phyloP scores from a whole-genome alignment of 768 basidiomycete species.

The Tylopilus subfusipes region DNA sequence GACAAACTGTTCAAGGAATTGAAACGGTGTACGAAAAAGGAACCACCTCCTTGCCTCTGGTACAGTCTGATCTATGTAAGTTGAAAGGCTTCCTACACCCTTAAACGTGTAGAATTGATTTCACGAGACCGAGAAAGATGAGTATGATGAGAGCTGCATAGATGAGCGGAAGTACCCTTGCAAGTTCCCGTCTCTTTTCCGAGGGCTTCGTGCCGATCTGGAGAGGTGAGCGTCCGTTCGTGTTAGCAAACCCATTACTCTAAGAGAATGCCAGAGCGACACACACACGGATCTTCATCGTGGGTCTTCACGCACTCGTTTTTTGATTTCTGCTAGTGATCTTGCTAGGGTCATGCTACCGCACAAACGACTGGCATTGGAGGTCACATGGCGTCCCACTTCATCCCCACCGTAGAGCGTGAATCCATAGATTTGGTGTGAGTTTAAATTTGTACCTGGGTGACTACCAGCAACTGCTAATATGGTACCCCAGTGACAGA shows the following conservation, averaged over 20 bases:
- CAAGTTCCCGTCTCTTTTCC: neutral
- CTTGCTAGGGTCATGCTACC: constrained; percentile 3
- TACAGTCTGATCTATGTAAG: constrained; percentile 2
- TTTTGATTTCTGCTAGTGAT: neutral
- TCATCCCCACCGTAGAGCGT: constrained; percentile 2
- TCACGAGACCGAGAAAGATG: neutral
- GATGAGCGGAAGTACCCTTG: neutral
- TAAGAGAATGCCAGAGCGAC: neutral
- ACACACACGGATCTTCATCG: neutral
- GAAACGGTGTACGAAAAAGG: neutral
- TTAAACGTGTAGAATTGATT: no score
- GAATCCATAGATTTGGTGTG: constrained; percentile 2
- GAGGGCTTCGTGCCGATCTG: neutral
- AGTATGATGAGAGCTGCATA: neutral
- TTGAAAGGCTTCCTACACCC: neutral
- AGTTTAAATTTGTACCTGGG: neutral
- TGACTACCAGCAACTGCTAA: neutral
- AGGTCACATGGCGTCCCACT: constrained; percentile 1
- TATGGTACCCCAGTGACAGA: neutral
- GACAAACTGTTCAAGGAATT: neutral
- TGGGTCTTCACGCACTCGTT: neutral
- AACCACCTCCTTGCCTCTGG: neutral
- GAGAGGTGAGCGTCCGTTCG: neutral
- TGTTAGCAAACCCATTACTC: neutral
- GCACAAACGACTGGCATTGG: constrained; percentile 1